Percentiles rank a stretch among this genome's conserved stretches.
Conservation (phyloP, 441 rosid species). For the California macrophylla region DNA sequence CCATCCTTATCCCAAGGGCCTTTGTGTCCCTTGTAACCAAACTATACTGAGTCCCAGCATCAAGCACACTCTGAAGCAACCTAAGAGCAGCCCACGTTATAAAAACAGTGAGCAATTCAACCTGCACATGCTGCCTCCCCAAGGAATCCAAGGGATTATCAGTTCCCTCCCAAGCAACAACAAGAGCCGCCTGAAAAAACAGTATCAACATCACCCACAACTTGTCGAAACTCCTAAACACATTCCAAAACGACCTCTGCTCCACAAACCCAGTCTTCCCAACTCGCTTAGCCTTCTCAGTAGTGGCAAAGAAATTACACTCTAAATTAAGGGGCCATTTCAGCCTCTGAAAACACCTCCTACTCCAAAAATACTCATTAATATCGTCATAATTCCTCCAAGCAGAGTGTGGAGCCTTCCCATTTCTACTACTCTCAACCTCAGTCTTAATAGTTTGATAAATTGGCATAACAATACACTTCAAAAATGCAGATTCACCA, state of each 20-base stretch:
- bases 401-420: conserved; percentile 14
- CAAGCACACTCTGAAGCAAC: conserved; percentile 12
- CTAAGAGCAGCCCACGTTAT: conserved; percentile 19
- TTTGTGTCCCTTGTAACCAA: conserved; percentile 14
- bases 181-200: conserved; percentile 17
- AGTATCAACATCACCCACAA: conserved; percentile 19
- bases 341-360: conserved; percentile 18
- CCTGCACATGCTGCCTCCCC: conserved; percentile 17
- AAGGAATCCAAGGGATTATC: background rate
- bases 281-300: background rate
- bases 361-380: conserved; percentile 25
- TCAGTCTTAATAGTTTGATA: conserved; percentile 4
- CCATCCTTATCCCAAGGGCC: conserved; percentile 18
- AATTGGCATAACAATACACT: conserved; percentile 14
- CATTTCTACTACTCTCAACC: conserved; percentile 2
- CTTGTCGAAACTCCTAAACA: conserved; percentile 19
- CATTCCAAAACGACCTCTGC: conserved; percentile 18
- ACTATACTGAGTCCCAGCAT: conserved; percentile 12
- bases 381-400: conserved; percentile 23
- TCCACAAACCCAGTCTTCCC: conserved; percentile 24
- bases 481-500: conserved; percentile 10
- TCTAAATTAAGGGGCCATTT: conserved; percentile 6
- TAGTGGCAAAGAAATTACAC: conserved; percentile 11
- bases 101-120: conserved; percentile 11
- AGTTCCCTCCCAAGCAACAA: conserved; percentile 18